These are phyloP conservation scores for Gynandropsis gynandra DNA, from an alignment of 345 rosid species.

Conservation along the genomic window DNA sequence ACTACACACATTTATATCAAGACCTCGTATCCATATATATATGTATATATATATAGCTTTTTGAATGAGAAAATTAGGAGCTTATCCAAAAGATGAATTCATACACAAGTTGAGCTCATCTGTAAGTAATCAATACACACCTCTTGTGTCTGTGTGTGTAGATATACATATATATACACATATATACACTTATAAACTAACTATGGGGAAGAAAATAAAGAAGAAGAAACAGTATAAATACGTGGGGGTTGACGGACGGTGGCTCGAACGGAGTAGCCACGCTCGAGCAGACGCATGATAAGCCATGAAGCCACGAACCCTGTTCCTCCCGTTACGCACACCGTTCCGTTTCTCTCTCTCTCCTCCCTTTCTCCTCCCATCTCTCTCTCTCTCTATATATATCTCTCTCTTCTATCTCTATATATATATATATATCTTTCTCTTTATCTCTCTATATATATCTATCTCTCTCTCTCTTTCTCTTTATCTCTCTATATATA, in stretches of 20 bases:
- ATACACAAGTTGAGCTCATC: too few species aligned
- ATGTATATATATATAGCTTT: too few species aligned
- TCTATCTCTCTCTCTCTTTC: slow-evolving; percentile 20
- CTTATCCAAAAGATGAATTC: too few species aligned
- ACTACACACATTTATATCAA: background rate
- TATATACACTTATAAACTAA: too few species aligned
- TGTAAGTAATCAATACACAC: too few species aligned
- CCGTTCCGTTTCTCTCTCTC: slow-evolving; percentile 27
- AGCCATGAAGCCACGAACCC: slow-evolving; percentile 55
- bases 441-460: slow-evolving; percentile 20
- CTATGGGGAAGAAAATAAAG: background rate
- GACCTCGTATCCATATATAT: too few species aligned
- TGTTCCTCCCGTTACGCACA: slow-evolving; percentile 54
- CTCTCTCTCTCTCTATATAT: slow-evolving; percentile 20
- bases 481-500: too few species aligned
- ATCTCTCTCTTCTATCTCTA: slow-evolving; percentile 15
- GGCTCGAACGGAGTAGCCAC: slow-evolving; percentile 43
- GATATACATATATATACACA: too few species aligned
- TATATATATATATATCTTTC: slow-evolving; percentile 23
- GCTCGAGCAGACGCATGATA: slow-evolving; percentile 45
- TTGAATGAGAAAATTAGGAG: too few species aligned
- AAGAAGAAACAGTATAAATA: background rate
- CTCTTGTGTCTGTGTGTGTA: too few species aligned
- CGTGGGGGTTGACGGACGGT: slow-evolving; percentile 40
- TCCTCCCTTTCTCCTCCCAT: slow-evolving; percentile 19